Base-by-base conservation (phyloP, 1,284 basidiomycete species). In the Marasmius sp. region DNA sequence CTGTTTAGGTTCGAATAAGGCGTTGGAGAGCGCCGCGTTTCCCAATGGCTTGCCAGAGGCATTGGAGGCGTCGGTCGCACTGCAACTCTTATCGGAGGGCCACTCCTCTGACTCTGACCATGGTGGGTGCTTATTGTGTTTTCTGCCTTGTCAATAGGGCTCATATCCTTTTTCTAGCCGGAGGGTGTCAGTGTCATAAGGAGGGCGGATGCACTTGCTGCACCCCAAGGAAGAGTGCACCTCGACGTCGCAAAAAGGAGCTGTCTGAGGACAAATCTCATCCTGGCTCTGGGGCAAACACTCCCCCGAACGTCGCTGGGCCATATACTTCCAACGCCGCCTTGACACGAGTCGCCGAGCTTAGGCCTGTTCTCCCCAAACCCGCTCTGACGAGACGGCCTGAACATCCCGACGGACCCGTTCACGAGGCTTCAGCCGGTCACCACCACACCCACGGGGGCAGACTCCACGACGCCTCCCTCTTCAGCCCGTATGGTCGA, bases 1-100 rank as follows among this genome's bases (percentile, higher is more conserved):
- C 70, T 65, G 62, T 70, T 68, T 63, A 87, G 85, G 79, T 72
- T 75, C 74, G 65, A 78, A 77, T 64, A 86, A 85, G 75, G 76
- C 84, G 65, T 81, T 86, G 68, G 82, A 83, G 70, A 78, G 81
- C 78, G 87, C 89, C 80, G 81, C 85, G 76, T 88, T 88, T 77
- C 88, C 88, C 64, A 76, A 87, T 69, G 88, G 89, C 75, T 80
- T 92, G 52, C 85, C 88, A 27, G 78, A 82, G 74, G 81, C 81
- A 73, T 79, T 86, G 78, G 85, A 82, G 78, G 81, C 84, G 79
- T 83, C 83, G 79, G 82, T 84, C 70, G 81, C 82, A 62, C 68
- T 76, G 62, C 74, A 75, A 58, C 68, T 74, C 58, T 66, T 67
- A 61, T 76, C 81, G 41, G 83, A 84, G 64, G 75, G 74, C 67